Evolutionary conservation across 225 moss, liverwort and hornwort species (phyloP).

Genomic region (Marchantia paleacea): DNA sequence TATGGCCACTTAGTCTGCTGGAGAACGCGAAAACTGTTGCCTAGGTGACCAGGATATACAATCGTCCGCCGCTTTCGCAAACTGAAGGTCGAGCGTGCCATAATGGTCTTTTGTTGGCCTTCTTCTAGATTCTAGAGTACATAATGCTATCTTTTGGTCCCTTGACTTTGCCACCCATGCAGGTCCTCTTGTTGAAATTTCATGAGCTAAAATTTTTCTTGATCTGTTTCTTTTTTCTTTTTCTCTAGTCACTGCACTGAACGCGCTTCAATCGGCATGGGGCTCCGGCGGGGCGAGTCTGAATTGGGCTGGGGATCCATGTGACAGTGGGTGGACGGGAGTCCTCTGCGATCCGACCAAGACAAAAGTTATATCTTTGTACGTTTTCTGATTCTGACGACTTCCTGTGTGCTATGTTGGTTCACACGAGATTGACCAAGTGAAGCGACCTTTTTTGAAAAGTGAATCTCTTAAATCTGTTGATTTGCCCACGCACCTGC

Average conservation of each 20-base stretch:
- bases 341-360: constrained; percentile 26
- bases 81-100: background rate
- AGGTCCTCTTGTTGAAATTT: background rate
- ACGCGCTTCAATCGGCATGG: constrained; percentile 16
- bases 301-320: constrained; percentile 40
- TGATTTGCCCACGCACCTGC: background rate
- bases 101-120: background rate
- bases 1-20: background rate
- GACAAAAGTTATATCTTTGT: constrained; percentile 1
- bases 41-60: background rate
- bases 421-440: background rate
- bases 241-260: constrained; percentile 31
- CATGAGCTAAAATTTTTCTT: background rate
- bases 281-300: background rate
- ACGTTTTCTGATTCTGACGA: background rate
- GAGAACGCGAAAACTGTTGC: background rate
- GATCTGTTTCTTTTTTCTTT: background rate
- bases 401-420: background rate
- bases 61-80: background rate
- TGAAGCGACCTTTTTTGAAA: background rate
- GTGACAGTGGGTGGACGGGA: constrained; percentile 26
- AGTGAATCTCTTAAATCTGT: background rate
- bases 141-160: background rate
- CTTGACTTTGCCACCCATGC: background rate
- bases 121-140: background rate